These are phyloP conservation scores for Xanthoconium separans DNA, from an alignment of 1,284 basidiomycete genomes.

Conservation along the genomic window DNA sequence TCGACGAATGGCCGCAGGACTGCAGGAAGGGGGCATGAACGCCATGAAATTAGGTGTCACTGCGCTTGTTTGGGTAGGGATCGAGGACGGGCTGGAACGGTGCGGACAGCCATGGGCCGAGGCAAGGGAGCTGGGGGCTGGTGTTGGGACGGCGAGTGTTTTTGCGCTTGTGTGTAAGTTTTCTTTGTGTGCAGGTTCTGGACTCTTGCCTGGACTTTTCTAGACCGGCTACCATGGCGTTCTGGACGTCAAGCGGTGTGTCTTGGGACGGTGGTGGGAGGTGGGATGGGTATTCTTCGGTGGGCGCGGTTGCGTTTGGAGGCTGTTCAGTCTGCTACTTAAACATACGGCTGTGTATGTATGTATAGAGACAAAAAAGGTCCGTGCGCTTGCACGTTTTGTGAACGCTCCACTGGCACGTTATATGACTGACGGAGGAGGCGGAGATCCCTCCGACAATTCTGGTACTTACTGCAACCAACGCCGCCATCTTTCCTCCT, in stretches of 20 bases:
- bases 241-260: conserved; percentile 47
- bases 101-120: conserved; percentile 47
- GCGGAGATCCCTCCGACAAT: conserved; percentile 9
- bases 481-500: conserved; percentile 12
- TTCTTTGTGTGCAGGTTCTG: neutral
- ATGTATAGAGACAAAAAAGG: neutral
- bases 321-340: conserved; percentile 19
- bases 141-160: conserved; percentile 57
- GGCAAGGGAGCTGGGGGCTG: conserved; percentile 60
- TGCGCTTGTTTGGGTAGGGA: conserved; percentile 61
- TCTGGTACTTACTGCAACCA: conserved; percentile 8
- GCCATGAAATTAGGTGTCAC: conserved; percentile 55
- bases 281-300: conserved; percentile 50
- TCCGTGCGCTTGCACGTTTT: conserved; percentile 11
- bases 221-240: conserved; percentile 63
- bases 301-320: conserved; percentile 42
- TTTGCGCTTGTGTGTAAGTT: conserved; percentile 65
- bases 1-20: conserved; percentile 69
- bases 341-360: neutral
- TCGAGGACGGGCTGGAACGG: conserved; percentile 60
- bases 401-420: neutral
- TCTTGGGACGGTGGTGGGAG: conserved; percentile 55
- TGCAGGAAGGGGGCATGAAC: conserved; percentile 63
- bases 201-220: conserved; percentile 10
- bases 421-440: conserved; percentile 11